phyloP scores from a whole-genome alignment of 2,329 filamentous ascomycete genomes.

The Fusarium tjaetaba region DNA sequence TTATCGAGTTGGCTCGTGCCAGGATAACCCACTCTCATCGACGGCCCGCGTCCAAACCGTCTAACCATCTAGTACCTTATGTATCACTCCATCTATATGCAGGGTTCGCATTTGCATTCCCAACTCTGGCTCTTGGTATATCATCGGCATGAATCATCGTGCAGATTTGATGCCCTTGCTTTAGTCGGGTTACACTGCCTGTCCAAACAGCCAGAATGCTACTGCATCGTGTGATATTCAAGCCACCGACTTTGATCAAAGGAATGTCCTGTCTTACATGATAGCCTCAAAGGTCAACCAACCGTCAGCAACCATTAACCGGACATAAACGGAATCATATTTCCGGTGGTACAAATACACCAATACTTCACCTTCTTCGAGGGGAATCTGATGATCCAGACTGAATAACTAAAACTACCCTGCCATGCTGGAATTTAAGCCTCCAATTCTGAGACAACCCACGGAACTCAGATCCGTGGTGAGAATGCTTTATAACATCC shows the following conservation, averaged over 20 bases:
- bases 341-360: background rate
- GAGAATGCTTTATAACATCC: slow-evolving; percentile 30
- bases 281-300: slow-evolving; percentile 17
- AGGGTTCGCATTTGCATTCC: slow-evolving; percentile 29
- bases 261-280: slow-evolving; percentile 32
- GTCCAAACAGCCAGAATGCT: background rate
- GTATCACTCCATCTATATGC: slow-evolving; percentile 11
- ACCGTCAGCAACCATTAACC: background rate
- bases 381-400: background rate
- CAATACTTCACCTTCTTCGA: background rate
- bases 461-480: background rate
- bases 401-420: background rate
- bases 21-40: slow-evolving; percentile 3
- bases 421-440: slow-evolving; percentile 20
- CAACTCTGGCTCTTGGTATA: slow-evolving; percentile 1
- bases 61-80: background rate
- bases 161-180: slow-evolving; percentile 3
- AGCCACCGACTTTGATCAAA: slow-evolving; percentile 25
- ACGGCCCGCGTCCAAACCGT: slow-evolving; percentile 10
- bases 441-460: slow-evolving; percentile 18
- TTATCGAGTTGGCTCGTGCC: slow-evolving; percentile 19
- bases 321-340: background rate
- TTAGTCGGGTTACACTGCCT: background rate
- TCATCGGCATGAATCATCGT: slow-evolving; percentile 14
- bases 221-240: background rate